Evolutionary conservation across 1,139 yeast genomes (phyloP).

Genomic region (Martiniozyma asiatica): DNA sequence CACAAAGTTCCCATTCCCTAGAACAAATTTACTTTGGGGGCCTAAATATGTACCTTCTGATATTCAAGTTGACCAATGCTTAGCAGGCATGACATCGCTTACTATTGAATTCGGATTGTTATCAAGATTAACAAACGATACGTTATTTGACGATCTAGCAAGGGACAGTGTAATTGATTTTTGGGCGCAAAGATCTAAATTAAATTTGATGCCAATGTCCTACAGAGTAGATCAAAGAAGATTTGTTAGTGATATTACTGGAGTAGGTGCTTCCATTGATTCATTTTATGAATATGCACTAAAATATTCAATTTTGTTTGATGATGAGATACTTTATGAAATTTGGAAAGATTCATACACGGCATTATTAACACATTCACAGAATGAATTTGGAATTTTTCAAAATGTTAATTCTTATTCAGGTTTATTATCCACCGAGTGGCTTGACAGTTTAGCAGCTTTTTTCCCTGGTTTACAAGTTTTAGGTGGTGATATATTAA

Average conservation of each 20-base stretch:
- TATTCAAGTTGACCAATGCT: slow-evolving; percentile 56
- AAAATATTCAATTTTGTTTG: slow-evolving; percentile 61
- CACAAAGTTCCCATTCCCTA: slow-evolving; percentile 47
- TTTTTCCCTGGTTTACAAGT: slow-evolving; percentile 84
- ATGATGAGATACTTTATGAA: slow-evolving; percentile 46
- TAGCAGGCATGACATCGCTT: slow-evolving; percentile 81
- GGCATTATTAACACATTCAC: slow-evolving; percentile 41
- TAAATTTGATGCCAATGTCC: slow-evolving; percentile 70
- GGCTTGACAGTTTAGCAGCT: slow-evolving; percentile 84
- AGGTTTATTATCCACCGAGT: slow-evolving; percentile 42
- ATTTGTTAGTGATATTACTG: slow-evolving; percentile 56
- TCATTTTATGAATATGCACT: slow-evolving; percentile 85
- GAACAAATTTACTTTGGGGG: slow-evolving; percentile 53
- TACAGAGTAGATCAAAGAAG: slow-evolving; percentile 36
- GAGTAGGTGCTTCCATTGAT: slow-evolving; percentile 90
- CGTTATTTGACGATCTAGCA: slow-evolving; percentile 53
- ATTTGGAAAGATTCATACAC: slow-evolving; percentile 52
- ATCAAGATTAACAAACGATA: slow-evolving; percentile 63
- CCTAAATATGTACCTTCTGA: slow-evolving; percentile 30
- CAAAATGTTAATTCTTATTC: slow-evolving; percentile 43
- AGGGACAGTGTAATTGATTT: slow-evolving; percentile 53
- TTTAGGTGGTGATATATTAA: slow-evolving; percentile 58
- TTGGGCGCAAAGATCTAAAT: slow-evolving; percentile 53
- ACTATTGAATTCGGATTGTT: slow-evolving; percentile 67
- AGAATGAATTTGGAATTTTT: slow-evolving; percentile 40